phyloP scores from a whole-genome alignment of 306 rosid species.

The Rosa rugosa region DNA sequence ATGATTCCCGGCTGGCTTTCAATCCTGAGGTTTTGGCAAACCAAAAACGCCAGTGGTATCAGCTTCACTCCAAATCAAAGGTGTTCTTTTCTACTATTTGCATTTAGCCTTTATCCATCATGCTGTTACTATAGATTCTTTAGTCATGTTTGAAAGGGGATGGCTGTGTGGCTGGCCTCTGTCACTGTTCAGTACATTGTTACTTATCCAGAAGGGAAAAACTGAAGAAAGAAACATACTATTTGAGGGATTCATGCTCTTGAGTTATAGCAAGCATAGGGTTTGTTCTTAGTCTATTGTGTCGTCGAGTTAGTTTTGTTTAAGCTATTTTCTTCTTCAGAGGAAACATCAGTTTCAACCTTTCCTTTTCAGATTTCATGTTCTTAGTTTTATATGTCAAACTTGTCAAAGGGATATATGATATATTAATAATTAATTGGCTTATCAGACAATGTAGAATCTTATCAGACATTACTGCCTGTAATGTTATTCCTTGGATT shows the following conservation, averaged over 20 bases:
- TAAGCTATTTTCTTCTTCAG: not conserved
- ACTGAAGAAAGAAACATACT: not conserved
- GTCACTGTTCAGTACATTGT: not conserved
- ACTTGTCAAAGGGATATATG: not conserved
- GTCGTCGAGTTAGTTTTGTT: not conserved
- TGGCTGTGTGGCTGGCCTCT: not conserved
- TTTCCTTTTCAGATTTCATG: too few relatives aligned
- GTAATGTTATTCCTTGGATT: not conserved
- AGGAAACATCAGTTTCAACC: not conserved
- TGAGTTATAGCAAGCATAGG: not conserved
- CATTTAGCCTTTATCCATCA: not conserved
- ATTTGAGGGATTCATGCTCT: not conserved
- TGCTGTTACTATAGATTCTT: not conserved
- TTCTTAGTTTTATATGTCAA: not conserved
- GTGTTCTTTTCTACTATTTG: constrained; percentile 38
- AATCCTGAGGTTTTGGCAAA: constrained; percentile 89
- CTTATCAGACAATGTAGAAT: not conserved
- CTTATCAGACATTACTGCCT: not conserved
- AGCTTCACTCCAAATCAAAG: constrained; percentile 75
- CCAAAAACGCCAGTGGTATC: constrained; percentile 98
- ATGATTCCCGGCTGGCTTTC: constrained; percentile 38
- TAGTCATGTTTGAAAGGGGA: not conserved
- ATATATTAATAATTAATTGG: too few relatives aligned
- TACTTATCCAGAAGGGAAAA: not conserved
- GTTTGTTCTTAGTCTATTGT: not conserved